Evolutionary conservation across 2,329 filamentous ascomycete genomes (phyloP).

Genomic region (Beauveria sp.): DNA sequence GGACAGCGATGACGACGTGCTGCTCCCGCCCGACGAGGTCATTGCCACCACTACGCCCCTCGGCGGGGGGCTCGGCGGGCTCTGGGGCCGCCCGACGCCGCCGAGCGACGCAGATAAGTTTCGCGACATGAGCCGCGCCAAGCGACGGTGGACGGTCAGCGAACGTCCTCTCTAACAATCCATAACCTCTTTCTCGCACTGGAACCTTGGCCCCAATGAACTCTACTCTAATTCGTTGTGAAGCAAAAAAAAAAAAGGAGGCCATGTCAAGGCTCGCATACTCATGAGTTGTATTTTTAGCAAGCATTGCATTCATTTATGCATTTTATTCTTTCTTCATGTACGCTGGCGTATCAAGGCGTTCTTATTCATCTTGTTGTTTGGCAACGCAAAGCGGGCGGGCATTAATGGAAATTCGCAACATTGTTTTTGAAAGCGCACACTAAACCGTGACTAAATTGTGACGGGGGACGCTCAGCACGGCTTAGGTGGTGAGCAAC

Average conservation of each 20-base stretch:
- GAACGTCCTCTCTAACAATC: constrained; percentile 26
- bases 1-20: constrained; percentile 21
- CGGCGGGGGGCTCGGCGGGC: constrained; percentile 32
- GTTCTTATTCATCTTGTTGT: background rate
- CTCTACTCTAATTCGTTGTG: background rate
- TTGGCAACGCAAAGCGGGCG: background rate
- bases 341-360: background rate
- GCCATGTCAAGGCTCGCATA: background rate
- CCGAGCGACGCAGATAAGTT: constrained; percentile 37
- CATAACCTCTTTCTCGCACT: background rate
- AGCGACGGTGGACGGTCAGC: constrained; percentile 49
- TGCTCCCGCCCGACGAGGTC: constrained; percentile 22
- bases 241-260: background rate
- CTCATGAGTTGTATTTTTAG: background rate
- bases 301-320: background rate
- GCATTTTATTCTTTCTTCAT: background rate
- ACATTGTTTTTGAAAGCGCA: background rate
- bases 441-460: background rate
- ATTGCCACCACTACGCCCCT: constrained; percentile 27
- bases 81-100: constrained; percentile 37
- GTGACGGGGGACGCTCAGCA: background rate
- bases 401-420: background rate
- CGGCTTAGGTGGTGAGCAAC: background rate
- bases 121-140: constrained; percentile 38
- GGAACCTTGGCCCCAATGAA: too few relatives aligned